A percentile compares a stretch with the other conserved stretches of the same genome.
phyloP scores from a whole-genome alignment of 495 filamentous ascomycete genomes.

The Daldinia vernicosa region DNA sequence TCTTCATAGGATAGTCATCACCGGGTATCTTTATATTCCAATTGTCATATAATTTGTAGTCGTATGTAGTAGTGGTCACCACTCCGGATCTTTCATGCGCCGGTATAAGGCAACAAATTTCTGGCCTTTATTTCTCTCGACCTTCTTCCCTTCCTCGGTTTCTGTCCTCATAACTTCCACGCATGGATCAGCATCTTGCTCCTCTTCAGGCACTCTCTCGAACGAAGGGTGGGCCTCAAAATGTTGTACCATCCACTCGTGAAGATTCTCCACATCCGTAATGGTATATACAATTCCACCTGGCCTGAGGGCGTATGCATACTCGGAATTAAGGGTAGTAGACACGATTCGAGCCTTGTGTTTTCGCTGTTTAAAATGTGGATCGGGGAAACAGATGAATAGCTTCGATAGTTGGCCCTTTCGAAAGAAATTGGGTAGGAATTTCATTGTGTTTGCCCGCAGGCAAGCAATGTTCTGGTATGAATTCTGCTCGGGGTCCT shows the following conservation, averaged over 20 bases:
- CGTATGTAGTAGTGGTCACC: slow-evolving; percentile 50
- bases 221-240: slow-evolving; percentile 77
- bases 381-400: slow-evolving; percentile 98
- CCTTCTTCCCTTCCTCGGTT: slow-evolving; percentile 98
- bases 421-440: slow-evolving; percentile 92
- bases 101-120: slow-evolving; percentile 90
- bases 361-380: slow-evolving; percentile 96
- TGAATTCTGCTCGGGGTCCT: slow-evolving; percentile 63
- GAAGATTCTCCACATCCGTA: slow-evolving; percentile 94
- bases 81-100: slow-evolving; percentile 80
- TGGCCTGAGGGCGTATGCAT: slow-evolving; percentile 85
- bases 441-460: slow-evolving; percentile 97
- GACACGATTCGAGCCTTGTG: slow-evolving; percentile 96
- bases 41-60: not conserved
- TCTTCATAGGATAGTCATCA: not conserved
- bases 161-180: slow-evolving; percentile 82
- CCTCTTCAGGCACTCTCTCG: slow-evolving; percentile 69
- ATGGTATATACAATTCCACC: slow-evolving; percentile 93
- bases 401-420: slow-evolving; percentile 81
- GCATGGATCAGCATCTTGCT: slow-evolving; percentile 76
- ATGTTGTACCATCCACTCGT: slow-evolving; percentile 89
- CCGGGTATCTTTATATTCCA: slow-evolving; percentile 7
- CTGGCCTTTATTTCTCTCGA: slow-evolving; percentile 83
- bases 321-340: slow-evolving; percentile 87
- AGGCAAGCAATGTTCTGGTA: slow-evolving; percentile 90